These are phyloP conservation scores for Sedum album DNA, from an alignment of 164 flowering plant species.

Conservation along the genomic window DNA sequence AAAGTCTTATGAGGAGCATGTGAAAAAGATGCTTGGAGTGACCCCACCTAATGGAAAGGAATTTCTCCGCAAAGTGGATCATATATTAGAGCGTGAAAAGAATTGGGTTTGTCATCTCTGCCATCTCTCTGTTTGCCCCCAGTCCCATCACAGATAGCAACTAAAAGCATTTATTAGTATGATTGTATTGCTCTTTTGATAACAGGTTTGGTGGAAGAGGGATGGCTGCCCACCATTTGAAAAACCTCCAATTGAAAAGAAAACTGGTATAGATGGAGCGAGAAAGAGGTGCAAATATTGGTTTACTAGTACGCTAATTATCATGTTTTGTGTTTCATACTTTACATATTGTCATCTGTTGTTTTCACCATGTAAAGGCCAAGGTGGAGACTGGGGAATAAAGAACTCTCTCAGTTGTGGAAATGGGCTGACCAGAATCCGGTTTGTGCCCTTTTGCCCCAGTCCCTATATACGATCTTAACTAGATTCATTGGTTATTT, in stretches of 20 bases:
- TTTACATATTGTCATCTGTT: neutral
- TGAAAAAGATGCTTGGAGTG: conserved; percentile 79
- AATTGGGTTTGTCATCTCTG: conserved; percentile 63
- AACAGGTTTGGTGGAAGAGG: conserved; percentile 98
- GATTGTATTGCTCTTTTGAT: neutral
- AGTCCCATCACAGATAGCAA: neutral
- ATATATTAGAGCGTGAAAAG: conserved; percentile 86
- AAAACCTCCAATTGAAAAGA: conserved; percentile 63
- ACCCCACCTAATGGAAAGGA: conserved; percentile 96
- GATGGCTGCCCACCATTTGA: conserved; percentile 97
- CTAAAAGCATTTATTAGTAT: neutral
- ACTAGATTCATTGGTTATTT: neutral
- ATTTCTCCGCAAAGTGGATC: conserved; percentile 81
- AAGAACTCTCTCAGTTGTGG: conserved; percentile 94
- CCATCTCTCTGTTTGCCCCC: conserved; percentile 2
- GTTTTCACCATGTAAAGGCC: conserved; percentile 42
- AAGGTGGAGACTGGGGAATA: conserved; percentile 92
- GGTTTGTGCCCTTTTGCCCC: conserved; percentile 24
- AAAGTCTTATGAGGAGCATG: conserved; percentile 78
- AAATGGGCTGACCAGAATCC: conserved; percentile 96
- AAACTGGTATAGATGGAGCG: conserved; percentile 48
- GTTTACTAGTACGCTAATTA: neutral
- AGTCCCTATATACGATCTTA: too few relatives aligned
- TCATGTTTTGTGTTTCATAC: neutral
- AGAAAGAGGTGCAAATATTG: conserved; percentile 54